Evolutionary conservation across 176 grass and related monocot species (phyloP), one percentile per base, ranked within the genome.

Genomic region (Musa acuminata): DNA sequence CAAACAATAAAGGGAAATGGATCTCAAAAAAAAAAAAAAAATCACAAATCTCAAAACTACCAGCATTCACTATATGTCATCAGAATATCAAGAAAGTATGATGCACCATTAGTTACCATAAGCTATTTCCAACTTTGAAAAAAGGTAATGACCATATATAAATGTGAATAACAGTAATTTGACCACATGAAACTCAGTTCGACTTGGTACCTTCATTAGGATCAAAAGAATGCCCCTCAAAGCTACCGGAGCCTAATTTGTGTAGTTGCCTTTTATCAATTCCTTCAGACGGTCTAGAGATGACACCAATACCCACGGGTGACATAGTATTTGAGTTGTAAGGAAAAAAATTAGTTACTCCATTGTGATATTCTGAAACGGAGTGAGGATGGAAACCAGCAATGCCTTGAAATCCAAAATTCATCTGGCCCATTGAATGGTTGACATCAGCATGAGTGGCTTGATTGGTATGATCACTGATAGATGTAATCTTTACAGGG

Each of bases 401-500:
- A 66, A 89, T 67, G 72, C 82, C 84, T 75, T 21, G 52, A 65
- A 64, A 64, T 63, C 74, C 89, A 83, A 85, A 82, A 51, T 74
- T 91, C 59, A 72, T 67, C 52, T 83, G 85, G 75, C 85, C 83
- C 82, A 81, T 69, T 11, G 83, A 79, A 7, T 78, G 64, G 11
- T 49, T 80, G 77, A 67, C 71, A 71, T 83, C 89, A 62, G 51
- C 35, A 35, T 83, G 51, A 72, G 52, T 23, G 53, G 22, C 70
- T 76, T 88, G 83, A 29, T 19, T 57, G 43, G 80, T 85, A 67
- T 52, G 78, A 51, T 87, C 81, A 13, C 49, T 51, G 62, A 76
- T n/a, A 62, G 89, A 72, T 75, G 84, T 80, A 68, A 88, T 87
- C 85, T 74, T 81, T 81, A 83, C 87, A 79, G 89, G 83, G 2